Base-by-base conservation (phyloP, 2,329 filamentous ascomycete genomes). In the Arthroderma sp. region DNA sequence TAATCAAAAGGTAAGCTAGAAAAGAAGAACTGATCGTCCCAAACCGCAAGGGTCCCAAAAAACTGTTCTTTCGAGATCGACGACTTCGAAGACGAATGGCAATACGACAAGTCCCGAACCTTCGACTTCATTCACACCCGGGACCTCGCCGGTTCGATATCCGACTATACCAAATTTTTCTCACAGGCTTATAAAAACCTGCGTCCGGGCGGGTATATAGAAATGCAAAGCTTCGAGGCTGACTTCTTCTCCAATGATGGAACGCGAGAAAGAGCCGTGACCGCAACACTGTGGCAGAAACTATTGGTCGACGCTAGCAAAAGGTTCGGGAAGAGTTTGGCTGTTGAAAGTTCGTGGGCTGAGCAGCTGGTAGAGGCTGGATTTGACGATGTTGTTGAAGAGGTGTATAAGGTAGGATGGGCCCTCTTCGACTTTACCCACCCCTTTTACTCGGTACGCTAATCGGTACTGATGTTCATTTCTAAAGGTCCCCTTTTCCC, bases 401-500 rank as follows among this genome's bases (percentile, higher is more conserved):
- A 65, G 51, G 50, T 57, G 1, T 64, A 60, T 32, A 62, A 64
- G 53, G 63, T 45, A 38, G 9, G 32, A 34, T 34, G n/a, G 11
- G 11, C 5, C 4, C 38, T 38, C 11, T 44, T 38, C 10, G 22
- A 10, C 11, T 29, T 15, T 39, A 39, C 31, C 28, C 36, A 29
- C 29, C 11, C 8, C 32, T 34, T 8, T 34, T 9, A 9, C 11
- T 8, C 8, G 32, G 11, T 34, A 11, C 8, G 8, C 32, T 34
- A 34, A 34, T 9, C 32, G 3, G 11, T 9, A 34, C 32, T 9
- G 8, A 34, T 34, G 3, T 37, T 40, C n/a, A n/a, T 42, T 39
- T 6, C 34, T 42, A 6, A 46, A 58, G 50, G 69, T 71, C 61
- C 72, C 72, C 0, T 59, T 61, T 3, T 69, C 68, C 48, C 51